Base-by-base conservation (phyloP, 2,329 filamentous ascomycete genomes). In the Hymenoscyphus repandus region DNA sequence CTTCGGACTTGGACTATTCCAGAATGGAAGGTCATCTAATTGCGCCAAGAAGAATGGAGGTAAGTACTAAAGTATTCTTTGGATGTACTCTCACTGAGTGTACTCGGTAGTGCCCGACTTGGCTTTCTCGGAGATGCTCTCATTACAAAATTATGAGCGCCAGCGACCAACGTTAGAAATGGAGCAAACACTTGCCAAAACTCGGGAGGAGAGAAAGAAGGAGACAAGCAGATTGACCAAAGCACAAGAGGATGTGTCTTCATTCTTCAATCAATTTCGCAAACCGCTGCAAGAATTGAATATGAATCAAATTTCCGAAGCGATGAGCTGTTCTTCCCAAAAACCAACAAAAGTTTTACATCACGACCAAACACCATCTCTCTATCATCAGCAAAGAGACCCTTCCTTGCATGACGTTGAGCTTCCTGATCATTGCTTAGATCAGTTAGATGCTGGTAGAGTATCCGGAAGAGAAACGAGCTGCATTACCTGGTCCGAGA, bases 121-220 rank as follows among this genome's bases (percentile, higher is more conserved):
- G 15, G 68, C 69, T 1, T 81, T 79, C 54, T 77, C 77, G 22
- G 69, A 75, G 45, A 76, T 79, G 71, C 62, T 68, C 7, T 74
- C 77, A 54, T 64, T 75, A 18, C 66, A 65, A 43, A 54, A 64
- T 3, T 51, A 59, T 45, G 62, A 53, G 32, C 52, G 50, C 31
- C 48, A 57, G 15, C 17, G 47, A 54, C 56, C 18, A 54, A 55
- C 22, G 50, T 55, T 32, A 30, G 55, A 40, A 57, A 60, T 41
- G 58, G 57, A 66, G 57, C 54, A 64, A 46, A 62, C 63, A 36
- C 66, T 18, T 6, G 53, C 57, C 10, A 64, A 58, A 34, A 58
- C 50, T 31, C 57, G 57, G n/a, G 56, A 58, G 13, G 59, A 63
- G 27, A 58, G 52, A 34, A 47, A 47, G 15, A 62, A 58, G 43